Base-by-base conservation (phyloP, 2,329 filamentous ascomycete species). In the Lachnellula cervina region DNA sequence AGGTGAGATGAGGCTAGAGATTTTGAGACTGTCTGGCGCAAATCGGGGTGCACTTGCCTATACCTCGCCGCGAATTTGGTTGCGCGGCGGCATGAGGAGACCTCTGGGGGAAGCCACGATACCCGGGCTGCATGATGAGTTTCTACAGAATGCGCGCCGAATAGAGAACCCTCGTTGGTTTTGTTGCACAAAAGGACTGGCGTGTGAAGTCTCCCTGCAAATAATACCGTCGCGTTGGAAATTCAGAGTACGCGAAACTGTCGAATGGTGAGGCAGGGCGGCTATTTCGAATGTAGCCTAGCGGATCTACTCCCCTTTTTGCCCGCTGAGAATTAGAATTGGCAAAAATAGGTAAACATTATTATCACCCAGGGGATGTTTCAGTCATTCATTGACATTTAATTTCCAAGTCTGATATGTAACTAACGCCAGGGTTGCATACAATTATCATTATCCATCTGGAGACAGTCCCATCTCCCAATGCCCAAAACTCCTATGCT, bases 81-180 rank as follows among this genome's bases (percentile, higher is more conserved):
- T 52, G 55, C 44, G 62, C 60, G 50, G 61, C 56, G 19, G 62
- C 57, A 56, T 69, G 67, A 54, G 68, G 67, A 52, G 67, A 68
- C 49, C 68, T 58, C 49, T 66, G 65, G 46, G 64, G 62, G 49
- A 65, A 67, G 44, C 61, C 59, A 47, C 68, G 64, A 57, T 68
- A 70, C 56, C 59, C 60, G 42, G 62, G 61, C 57, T 70, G 67
- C 68, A 69, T 69, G 40, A 59, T 64, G 58, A 34, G 5, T 45
- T 17, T 42, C 35, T 17, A 17, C 38, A 32, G 8, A 21, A 28
- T 13, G 44, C 44, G n/a, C 19, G 21, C 42, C 42, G 16, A 19
- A 5, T 47, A 14, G 17, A 54, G 46, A 13, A 7, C n/a, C 7
- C 16, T 38, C 40, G 34, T 28, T 16, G 14, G 3, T 47, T 28